These are phyloP conservation scores for Cyberlindnera americana DNA, from an alignment of 805 yeast genomes.

Conservation along the genomic window DNA sequence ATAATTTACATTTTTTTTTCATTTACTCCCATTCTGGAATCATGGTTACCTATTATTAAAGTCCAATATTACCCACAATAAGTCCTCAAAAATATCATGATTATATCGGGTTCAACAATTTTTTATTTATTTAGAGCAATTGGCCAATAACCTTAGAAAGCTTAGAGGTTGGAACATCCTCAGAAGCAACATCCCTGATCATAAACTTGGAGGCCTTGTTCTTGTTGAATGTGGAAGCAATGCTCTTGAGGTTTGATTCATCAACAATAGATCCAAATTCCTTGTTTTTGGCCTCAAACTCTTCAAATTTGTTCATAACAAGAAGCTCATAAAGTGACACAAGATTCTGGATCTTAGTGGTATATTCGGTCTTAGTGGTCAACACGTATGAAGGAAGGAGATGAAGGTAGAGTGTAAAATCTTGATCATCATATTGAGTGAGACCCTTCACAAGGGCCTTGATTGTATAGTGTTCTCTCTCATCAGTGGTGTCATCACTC, in stretches of 20 bases:
- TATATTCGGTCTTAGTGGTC: conserved; percentile 23
- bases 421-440: conserved; percentile 37
- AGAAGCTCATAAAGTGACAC: conserved; percentile 24
- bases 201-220: conserved; percentile 25
- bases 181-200: conserved; percentile 18
- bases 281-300: conserved; percentile 22
- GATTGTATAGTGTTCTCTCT: conserved; percentile 37
- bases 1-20: too few relatives aligned
- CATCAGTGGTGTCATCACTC: conserved; percentile 32
- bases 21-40: too few relatives aligned
- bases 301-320: conserved; percentile 21
- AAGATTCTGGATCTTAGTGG: conserved; percentile 25
- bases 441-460: conserved; percentile 40
- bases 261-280: conserved; percentile 20
- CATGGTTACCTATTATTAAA: too few relatives aligned
- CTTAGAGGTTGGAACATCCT: conserved; percentile 24
- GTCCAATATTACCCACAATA: too few relatives aligned
- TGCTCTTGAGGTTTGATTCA: conserved; percentile 14
- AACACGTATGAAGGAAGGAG: conserved; percentile 40
- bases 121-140: conserved; percentile 6
- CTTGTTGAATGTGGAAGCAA: conserved; percentile 18
- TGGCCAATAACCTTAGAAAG: conserved; percentile 25
- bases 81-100: too few relatives aligned
- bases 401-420: conserved; percentile 42
- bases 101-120: too few relatives aligned